Conservation (phyloP, 768 basidiomycete genomes). For the Trichaptum fuscoviolaceum region DNA sequence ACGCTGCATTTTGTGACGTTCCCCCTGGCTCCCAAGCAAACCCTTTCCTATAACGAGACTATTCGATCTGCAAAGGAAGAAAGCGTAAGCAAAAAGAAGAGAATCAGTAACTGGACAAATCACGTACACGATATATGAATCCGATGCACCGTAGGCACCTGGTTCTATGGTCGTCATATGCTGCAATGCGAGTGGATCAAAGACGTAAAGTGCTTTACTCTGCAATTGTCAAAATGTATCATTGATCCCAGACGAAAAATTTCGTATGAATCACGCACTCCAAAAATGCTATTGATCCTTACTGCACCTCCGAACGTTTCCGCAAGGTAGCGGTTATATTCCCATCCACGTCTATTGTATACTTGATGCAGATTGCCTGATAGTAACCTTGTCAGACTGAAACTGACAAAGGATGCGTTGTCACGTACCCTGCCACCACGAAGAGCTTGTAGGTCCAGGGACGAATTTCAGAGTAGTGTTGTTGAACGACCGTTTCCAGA, state of each 20-base stretch:
- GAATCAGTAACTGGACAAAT: not conserved
- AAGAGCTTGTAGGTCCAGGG: constrained; percentile 32
- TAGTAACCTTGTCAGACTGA: no score
- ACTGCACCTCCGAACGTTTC: constrained; percentile 12
- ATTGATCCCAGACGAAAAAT: not conserved
- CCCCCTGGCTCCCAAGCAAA: constrained; percentile 22
- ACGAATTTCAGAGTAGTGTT: constrained; percentile 29
- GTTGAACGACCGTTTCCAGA: not conserved
- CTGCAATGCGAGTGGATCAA: constrained; percentile 33
- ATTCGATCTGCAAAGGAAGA: not conserved
- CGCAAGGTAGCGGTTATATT: constrained; percentile 14
- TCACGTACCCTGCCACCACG: constrained; percentile 29
- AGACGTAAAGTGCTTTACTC: constrained; percentile 26
- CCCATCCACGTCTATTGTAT: constrained; percentile 12
- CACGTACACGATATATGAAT: constrained; percentile 3
- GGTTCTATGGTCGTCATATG: constrained; percentile 33
- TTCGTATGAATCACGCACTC: constrained; percentile 2
- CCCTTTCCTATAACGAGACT: not conserved
- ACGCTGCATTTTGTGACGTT: constrained; percentile 36
- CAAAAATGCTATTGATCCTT: not conserved
- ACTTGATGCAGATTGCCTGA: constrained; percentile 19
- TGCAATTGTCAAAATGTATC: not conserved
- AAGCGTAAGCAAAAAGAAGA: not conserved
- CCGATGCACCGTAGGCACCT: constrained; percentile 24
- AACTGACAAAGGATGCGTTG: not conserved